Percentiles rank a stretch among this genome's conserved stretches.
Evolutionary conservation across 306 rosid species (phyloP).

Genomic region (Datisca glomerata): DNA sequence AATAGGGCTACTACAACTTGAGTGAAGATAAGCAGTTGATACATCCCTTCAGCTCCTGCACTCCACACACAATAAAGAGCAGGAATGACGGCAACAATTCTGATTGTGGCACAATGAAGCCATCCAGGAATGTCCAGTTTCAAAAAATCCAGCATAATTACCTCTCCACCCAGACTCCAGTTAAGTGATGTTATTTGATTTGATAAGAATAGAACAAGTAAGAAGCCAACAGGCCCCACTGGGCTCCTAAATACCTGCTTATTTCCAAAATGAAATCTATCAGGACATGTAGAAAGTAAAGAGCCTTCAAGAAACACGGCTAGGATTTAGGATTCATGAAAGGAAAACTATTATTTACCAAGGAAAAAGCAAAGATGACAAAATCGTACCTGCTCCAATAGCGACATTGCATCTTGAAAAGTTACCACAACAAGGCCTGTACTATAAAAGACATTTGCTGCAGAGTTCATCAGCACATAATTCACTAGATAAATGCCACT

Average conservation of each 20-base stretch:
- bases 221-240: constrained; percentile 37
- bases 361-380: constrained; percentile 7
- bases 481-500: constrained; percentile 72
- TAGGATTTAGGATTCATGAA: background rate
- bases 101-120: constrained; percentile 86
- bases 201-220: constrained; percentile 60
- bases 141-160: constrained; percentile 49
- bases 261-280: constrained; percentile 9
- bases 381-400: constrained; percentile 62
- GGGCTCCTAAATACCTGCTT: constrained; percentile 64
- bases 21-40: constrained; percentile 68
- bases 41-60: constrained; percentile 91
- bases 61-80: constrained; percentile 86
- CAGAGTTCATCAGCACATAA: constrained; percentile 48
- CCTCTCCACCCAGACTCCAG: constrained; percentile 83
- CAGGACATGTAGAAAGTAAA: constrained; percentile 9
- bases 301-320: background rate
- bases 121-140: constrained; percentile 86
- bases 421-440: constrained; percentile 55
- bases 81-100: constrained; percentile 73
- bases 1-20: constrained; percentile 77
- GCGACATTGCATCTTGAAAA: constrained; percentile 65
- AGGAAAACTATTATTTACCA: background rate
- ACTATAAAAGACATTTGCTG: constrained; percentile 54
- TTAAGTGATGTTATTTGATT: constrained; percentile 63